Evolutionary conservation across 805 yeast genomes (phyloP).

Genomic region (Candida succiphila): DNA sequence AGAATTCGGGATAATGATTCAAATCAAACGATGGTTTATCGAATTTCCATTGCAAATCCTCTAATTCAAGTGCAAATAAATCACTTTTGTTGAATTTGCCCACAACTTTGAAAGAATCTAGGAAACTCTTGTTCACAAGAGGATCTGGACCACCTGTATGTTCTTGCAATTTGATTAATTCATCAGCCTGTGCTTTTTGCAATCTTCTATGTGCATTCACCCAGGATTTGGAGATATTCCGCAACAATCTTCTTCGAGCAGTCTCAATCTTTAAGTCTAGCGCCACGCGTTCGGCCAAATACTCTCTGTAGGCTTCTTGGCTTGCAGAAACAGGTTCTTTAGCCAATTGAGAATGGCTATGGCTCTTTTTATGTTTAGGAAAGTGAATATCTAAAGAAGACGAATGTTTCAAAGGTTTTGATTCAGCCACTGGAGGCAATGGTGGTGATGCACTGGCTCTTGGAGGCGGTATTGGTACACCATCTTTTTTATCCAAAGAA

Average conservation of each 20-base stretch:
- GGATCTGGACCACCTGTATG: conserved; percentile 16
- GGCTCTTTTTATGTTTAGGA: neutral
- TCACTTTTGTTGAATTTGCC: conserved; percentile 32
- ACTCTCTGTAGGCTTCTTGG: conserved; percentile 14
- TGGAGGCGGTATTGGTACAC: conserved; percentile 7
- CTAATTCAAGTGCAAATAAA: conserved; percentile 40
- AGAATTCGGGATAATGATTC: conserved; percentile 33
- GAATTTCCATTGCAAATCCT: conserved; percentile 36
- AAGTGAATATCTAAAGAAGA: neutral
- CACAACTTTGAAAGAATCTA: conserved; percentile 18
- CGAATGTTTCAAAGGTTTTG: neutral
- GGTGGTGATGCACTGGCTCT: neutral
- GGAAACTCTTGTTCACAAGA: conserved; percentile 13
- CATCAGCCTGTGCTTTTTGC: conserved; percentile 1
- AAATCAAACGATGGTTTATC: conserved; percentile 43
- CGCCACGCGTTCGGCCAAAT: conserved; percentile 12
- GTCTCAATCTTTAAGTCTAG: conserved; percentile 9
- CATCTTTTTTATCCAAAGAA: conserved; percentile 10
- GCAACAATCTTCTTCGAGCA: conserved; percentile 16
- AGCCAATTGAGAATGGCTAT: conserved; percentile 1
- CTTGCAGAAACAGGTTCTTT: conserved; percentile 10
- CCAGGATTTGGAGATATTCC: conserved; percentile 23
- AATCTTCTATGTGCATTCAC: conserved; percentile 13
- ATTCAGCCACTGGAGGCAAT: too few relatives aligned
- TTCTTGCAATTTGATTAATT: conserved; percentile 3